Percentiles rank a stretch among this genome's conserved stretches.
Evolutionary conservation across 2,329 filamentous ascomycete species (phyloP).

Genomic region (Aspergillus japonicus): DNA sequence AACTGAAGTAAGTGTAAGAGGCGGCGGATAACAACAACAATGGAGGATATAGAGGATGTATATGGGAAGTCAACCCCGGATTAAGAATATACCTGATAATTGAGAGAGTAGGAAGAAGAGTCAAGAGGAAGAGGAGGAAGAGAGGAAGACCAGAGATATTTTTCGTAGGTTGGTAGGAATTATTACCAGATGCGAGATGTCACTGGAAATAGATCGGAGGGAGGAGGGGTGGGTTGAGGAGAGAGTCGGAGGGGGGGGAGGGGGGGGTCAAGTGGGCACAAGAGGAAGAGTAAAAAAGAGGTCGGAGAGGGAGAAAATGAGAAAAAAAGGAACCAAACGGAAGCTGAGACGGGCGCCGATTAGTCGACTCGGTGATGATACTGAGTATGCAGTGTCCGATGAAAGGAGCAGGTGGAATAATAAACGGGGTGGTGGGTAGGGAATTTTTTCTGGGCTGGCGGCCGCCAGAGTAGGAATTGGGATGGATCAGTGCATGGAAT

Average conservation of each 20-base stretch:
- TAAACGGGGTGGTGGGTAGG: constrained; percentile 1
- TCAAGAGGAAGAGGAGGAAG: constrained; percentile 5
- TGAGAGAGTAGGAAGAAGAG: neutral
- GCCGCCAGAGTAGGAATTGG: neutral
- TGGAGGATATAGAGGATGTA: constrained; percentile 2
- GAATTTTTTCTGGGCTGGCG: constrained; percentile 6
- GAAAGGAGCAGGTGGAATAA: neutral
- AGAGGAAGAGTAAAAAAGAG: constrained; percentile 5
- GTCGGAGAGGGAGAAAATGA: constrained; percentile 9
- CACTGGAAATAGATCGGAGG: neutral
- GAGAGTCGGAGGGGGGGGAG: constrained; percentile 1
- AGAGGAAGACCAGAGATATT: constrained; percentile 13
- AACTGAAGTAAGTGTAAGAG: constrained; percentile 6
- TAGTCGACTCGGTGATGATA: constrained; percentile 1
- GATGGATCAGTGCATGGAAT: constrained; percentile 1
- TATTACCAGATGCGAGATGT: neutral
- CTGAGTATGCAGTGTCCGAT: neutral
- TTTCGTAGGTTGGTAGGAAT: constrained; percentile 1
- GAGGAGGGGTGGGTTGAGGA: constrained; percentile 10
- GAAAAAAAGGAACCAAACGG: constrained; percentile 10
- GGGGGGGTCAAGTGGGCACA: constrained; percentile 9
- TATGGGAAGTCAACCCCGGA: constrained; percentile 19
- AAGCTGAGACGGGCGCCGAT: neutral
- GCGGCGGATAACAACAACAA: neutral
- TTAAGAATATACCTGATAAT: constrained; percentile 9